phyloP scores from a whole-genome alignment of 2,329 filamentous ascomycete genomes.

The Aspergillus sp. region DNA sequence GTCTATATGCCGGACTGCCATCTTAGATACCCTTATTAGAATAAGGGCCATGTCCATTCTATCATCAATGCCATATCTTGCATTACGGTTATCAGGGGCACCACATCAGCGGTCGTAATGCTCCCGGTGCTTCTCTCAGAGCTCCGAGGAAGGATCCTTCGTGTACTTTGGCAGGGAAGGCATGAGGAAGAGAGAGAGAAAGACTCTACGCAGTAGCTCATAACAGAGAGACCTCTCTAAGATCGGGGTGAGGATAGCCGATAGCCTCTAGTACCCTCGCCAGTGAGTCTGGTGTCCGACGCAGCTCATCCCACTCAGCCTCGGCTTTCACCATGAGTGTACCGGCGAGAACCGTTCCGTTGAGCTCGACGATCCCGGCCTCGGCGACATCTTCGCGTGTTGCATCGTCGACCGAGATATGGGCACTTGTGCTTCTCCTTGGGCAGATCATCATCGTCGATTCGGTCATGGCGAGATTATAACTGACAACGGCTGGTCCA shows the following conservation, averaged over 20 bases:
- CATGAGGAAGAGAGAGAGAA: neutral
- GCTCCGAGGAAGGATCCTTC: neutral
- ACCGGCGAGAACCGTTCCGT: slow-evolving; percentile 61
- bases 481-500: slow-evolving; percentile 56
- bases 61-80: neutral
- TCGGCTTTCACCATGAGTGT: slow-evolving; percentile 64
- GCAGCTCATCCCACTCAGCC: slow-evolving; percentile 57
- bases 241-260: slow-evolving; percentile 42
- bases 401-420: slow-evolving; percentile 44
- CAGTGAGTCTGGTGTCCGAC: slow-evolving; percentile 46
- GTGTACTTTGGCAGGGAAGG: neutral
- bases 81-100: neutral
- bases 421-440: slow-evolving; percentile 51
- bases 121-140: neutral
- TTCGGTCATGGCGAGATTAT: slow-evolving; percentile 63
- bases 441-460: slow-evolving; percentile 59
- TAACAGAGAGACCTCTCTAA: slow-evolving; percentile 23
- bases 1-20: neutral
- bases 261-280: slow-evolving; percentile 48
- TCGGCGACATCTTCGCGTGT: slow-evolving; percentile 35
- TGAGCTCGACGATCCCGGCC: slow-evolving; percentile 54
- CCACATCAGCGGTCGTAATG: neutral
- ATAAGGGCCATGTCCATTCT: neutral
- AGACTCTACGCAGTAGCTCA: slow-evolving; percentile 1
- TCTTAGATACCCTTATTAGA: neutral